phyloP scores from a whole-genome alignment of 164 flowering plant genomes.

The Nelumbo lutea region DNA sequence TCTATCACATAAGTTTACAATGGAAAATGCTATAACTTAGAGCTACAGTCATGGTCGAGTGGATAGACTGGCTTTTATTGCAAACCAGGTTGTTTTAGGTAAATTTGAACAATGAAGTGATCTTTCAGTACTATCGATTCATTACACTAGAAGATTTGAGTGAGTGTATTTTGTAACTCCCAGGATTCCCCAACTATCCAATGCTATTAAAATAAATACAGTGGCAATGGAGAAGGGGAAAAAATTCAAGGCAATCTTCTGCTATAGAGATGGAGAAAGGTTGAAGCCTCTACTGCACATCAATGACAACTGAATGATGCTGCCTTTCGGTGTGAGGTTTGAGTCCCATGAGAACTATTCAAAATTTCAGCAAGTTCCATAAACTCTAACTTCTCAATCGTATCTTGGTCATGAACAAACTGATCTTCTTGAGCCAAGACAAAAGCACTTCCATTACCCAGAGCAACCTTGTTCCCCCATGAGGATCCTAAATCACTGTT shows the following conservation, averaged over 20 bases:
- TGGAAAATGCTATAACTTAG: too few species aligned
- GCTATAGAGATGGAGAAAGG: background rate
- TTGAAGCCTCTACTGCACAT: background rate
- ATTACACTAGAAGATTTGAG: background rate
- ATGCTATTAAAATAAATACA: background rate
- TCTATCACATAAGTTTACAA: too few species aligned
- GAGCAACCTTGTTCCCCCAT: constrained; percentile 10
- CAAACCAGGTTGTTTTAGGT: background rate
- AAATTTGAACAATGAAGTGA: background rate
- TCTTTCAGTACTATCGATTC: background rate
- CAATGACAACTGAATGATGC: constrained; percentile 22
- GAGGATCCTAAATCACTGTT: constrained; percentile 30
- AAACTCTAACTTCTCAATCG: constrained; percentile 38
- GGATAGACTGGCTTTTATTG: background rate
- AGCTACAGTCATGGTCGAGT: background rate
- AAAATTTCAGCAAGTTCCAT: constrained; percentile 62
- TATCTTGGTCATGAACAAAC: constrained; percentile 17
- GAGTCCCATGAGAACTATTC: constrained; percentile 24
- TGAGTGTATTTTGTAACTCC: background rate
- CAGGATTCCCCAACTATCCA: background rate
- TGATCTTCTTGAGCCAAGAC: constrained; percentile 17
- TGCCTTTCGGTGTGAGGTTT: constrained; percentile 25
- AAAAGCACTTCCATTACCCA: constrained; percentile 17
- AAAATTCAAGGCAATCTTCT: background rate
- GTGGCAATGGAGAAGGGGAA: background rate